Percentiles rank a stretch among this genome's conserved stretches.
Conservation (phyloP, 1,284 basidiomycete genomes). For the Polyporus tsugae region DNA sequence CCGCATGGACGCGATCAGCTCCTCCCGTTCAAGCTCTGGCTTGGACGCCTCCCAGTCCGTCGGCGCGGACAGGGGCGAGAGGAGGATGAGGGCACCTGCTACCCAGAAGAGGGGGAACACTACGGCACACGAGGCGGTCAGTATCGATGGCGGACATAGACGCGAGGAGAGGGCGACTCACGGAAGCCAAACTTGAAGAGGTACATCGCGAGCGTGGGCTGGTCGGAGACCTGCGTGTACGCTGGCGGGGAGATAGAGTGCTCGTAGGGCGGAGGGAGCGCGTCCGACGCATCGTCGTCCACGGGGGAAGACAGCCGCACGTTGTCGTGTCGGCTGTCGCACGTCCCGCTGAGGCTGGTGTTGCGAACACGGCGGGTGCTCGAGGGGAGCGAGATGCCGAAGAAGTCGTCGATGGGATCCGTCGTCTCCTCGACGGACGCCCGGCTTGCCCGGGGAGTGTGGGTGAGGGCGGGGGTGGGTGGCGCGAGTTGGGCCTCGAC, state of each 20-base stretch:
- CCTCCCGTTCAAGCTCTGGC: slow-evolving; percentile 46
- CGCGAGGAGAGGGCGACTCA: slow-evolving; percentile 22
- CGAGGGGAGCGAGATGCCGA: slow-evolving; percentile 36
- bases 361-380: slow-evolving; percentile 16
- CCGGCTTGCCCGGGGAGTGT: slow-evolving; percentile 21
- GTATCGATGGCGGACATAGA: slow-evolving; percentile 2
- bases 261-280: slow-evolving; percentile 38
- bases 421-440: slow-evolving; percentile 25
- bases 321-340: slow-evolving; percentile 42
- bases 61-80: slow-evolving; percentile 48
- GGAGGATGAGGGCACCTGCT: slow-evolving; percentile 48
- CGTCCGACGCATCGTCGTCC: slow-evolving; percentile 22
- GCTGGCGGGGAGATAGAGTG: slow-evolving; percentile 35
- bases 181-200: slow-evolving; percentile 46
- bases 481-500: slow-evolving; percentile 21
- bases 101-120: slow-evolving; percentile 56
- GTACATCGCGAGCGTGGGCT: slow-evolving; percentile 44
- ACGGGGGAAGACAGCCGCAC: slow-evolving; percentile 12
- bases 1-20: slow-evolving; percentile 47
- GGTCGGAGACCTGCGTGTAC: slow-evolving; percentile 39
- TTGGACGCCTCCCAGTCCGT: slow-evolving; percentile 49
- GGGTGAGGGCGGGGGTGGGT: slow-evolving; percentile 18
- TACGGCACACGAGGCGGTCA: slow-evolving; percentile 20
- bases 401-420: slow-evolving; percentile 42
- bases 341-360: slow-evolving; percentile 33